Base-by-base conservation (phyloP, 306 rosid genomes). In the Arachis stenosperma region DNA sequence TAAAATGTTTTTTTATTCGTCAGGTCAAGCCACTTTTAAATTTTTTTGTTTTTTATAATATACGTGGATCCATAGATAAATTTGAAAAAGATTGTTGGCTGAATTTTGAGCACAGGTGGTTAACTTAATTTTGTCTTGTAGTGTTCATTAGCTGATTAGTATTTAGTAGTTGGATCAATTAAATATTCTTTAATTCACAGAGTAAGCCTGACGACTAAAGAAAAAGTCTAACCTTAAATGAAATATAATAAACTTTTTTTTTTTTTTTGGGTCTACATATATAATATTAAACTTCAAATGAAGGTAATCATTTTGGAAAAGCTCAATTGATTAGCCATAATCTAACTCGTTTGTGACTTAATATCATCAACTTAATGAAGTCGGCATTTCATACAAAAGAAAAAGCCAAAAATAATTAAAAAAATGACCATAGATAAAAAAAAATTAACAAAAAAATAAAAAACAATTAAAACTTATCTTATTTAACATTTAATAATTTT, bases 291-390 rank as follows among this genome's bases (percentile, higher is more conserved):
- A 54, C 7, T 40, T 40, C 17, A 39, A 69, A 39, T 2, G 5
- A 37, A 12, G n/a, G 27, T 2, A 53, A 5, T 53, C 17, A 69
- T 36, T 13, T 47, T 39, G 51, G 11, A 60, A 36, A 51, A 14
- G 2, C 30, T 51, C n/a, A 3, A 44, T 61, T 36, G 53, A 39
- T 62, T 6, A 63, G 42, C 15, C 61, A 73, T 73, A 42, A 62
- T 46, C 51, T 54, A 33, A 13, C 12, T 44, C 50, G 60, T 71
- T 33, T 71, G 68, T 60, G 48, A 71, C 59, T 66, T 59, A 71
- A 44, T 33, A 59, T 51, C 44, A 5, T 63, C 63, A 52, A 33
- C 62, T 12, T 11, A 51, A 39, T 41, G 78, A 74, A 41, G 64
- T 64, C 65, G 64, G 71, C 64, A 51, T 54, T 73, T 52, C 12